Evolutionary conservation across 495 filamentous ascomycete genomes (phyloP), one percentile per base, ranked within the genome.

Genomic region (Aspergillus nanangensis): DNA sequence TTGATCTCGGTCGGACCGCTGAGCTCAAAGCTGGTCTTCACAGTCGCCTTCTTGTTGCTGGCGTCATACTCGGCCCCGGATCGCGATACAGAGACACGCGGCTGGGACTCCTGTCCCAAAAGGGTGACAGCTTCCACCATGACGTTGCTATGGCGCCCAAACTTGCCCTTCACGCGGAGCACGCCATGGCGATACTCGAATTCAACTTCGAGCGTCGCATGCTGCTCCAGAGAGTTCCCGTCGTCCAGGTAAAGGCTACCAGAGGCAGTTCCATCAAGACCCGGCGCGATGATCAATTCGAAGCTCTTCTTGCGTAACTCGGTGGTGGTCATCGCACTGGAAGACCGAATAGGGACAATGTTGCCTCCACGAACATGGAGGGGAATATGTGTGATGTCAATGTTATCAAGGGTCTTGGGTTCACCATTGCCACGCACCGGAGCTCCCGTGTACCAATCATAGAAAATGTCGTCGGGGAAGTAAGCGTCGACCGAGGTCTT

Each of bases 401-500:
- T 65, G 51, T 81, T 57, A 19, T 52, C 53, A 32, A 88, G 62
- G 1, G 70, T 79, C 32, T 82, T 55, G 24, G 53, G 68, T 5
- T 56, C 56, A 8, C 83, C 84, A 2, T 60, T 54, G n/a, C 85
- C 84, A 4, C 66, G 70, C 23, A 92, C 56, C 2, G 63, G 56
- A 39, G 71, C 62, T 41, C 77, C 72, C 1, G 84, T 88, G 63
- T 78, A 80, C 74, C 76, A 89, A 66, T 91, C 85, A 67, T 92
- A 93, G 69, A 87, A 90, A 46, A 80, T 56, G 55, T 86, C 86
- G 27, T 83, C 55, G 31, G 87, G 86, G 34, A 93, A 75, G 64
- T 92, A 91, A 33, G 87, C 79, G 11, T 78, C 69, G 3, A 88
- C 84, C 24, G 72, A 75, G 0, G 82, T 90, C 21, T 69, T 62